phyloP scores from a whole-genome alignment of 2,329 filamentous ascomycete species.

The Penicillium sp. region DNA sequence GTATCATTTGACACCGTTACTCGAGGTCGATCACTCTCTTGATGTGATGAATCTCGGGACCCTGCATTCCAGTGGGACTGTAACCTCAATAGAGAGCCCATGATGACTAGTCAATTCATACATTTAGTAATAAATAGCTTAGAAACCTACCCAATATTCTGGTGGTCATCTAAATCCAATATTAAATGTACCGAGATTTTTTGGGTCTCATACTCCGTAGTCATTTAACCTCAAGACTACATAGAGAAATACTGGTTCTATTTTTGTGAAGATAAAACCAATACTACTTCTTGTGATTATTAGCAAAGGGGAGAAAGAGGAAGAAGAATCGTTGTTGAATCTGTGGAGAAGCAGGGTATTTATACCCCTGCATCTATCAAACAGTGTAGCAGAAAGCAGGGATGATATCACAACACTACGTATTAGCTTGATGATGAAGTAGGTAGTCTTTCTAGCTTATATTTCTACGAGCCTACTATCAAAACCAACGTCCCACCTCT shows the following conservation, averaged over 20 bases:
- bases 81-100: neutral
- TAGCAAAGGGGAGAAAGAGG: no score
- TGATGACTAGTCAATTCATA: neutral
- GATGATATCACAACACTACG: no score
- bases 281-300: no score
- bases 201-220: neutral
- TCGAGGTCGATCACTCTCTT: neutral
- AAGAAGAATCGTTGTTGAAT: no score
- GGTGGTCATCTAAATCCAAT: no score
- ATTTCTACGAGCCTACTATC: neutral
- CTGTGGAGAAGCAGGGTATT: no score
- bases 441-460: neutral
- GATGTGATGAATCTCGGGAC: neutral
- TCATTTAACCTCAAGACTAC: no score
- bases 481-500: neutral
- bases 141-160: neutral
- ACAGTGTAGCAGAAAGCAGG: no score
- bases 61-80: slow-evolving; percentile 5
- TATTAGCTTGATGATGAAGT: neutral
- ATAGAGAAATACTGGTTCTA: neutral
- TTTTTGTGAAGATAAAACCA: no score
- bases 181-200: neutral
- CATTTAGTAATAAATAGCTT: neutral
- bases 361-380: no score
- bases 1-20: no score